Evolutionary conservation across 495 filamentous ascomycete species (phyloP), one percentile per base, ranked within the genome.

Genomic region (Daldinia concentrica): DNA sequence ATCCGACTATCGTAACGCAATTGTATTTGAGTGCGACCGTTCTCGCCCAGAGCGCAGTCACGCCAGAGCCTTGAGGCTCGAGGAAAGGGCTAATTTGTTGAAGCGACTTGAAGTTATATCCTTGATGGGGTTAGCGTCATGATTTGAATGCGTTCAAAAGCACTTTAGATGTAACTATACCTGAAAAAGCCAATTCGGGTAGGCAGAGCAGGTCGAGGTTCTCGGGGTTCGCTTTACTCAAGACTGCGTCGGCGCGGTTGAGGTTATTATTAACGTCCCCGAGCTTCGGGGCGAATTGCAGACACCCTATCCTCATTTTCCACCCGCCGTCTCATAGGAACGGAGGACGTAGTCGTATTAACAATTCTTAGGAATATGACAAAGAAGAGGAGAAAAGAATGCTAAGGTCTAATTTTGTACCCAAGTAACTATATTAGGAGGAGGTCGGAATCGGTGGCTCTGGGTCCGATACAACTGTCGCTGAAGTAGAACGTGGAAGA

Each of bases 81-180:
- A 97, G 87, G 76, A 87, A 92, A 2, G 93, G 93, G 66, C 77
- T 82, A 57, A 99, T 97, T 32, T 93, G 86, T 58, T 90, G 81
- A 61, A 92, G 75, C 19, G 92, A 94, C 27, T 88, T 87, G 82
- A 96, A 97, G 77, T 97, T 97, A 84, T 98, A 99, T 22, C 95
- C 94, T 94, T 37, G 15, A 19, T 17, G 11, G 22, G 34, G 70
- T 78, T 54, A 78, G 70, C 52, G 3, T 7, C 24, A 57, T 30
- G 15, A 17, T 32, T 19, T 19, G 7, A 17, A 32, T 30, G 4
- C 17, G 6, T 22, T 19, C 27, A 17, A 57, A 22, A 3, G 29
- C n/a, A 11, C 29, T 56, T 29, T 27, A 19, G 24, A 14, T 22
- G 19, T 17, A 6, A 55, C 82, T 86, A 70, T 84, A 93, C 93